A percentile compares a stretch with the other conserved stretches of the same genome.
Conservation (phyloP, 139 green algal species). For the Chlorella sp. region DNA sequence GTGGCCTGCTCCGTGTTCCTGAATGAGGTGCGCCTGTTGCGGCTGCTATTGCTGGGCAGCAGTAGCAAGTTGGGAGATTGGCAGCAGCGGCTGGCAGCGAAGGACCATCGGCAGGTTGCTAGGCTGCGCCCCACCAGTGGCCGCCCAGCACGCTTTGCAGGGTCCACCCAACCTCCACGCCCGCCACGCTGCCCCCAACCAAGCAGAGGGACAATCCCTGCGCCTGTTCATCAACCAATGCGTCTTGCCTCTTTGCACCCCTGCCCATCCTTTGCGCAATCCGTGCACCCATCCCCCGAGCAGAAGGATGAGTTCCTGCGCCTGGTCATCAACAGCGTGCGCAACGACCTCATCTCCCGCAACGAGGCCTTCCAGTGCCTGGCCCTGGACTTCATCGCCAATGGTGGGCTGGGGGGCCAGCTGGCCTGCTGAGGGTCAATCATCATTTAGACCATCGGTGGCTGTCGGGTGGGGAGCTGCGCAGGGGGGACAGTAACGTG, state of each 20-base stretch:
- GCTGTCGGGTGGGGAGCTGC: too few relatives aligned
- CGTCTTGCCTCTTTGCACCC: too few relatives aligned
- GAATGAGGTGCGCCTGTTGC: conserved; percentile 76
- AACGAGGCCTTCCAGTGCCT: conserved; percentile 98
- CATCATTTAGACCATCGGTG: too few relatives aligned
- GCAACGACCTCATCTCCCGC: conserved; percentile 90
- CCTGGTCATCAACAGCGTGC: conserved; percentile 96
- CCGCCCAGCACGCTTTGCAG: neutral
- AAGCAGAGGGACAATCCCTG: too few relatives aligned
- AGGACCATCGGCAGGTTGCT: neutral
- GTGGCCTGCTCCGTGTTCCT: conserved; percentile 90
- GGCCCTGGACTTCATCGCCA: conserved; percentile 89
- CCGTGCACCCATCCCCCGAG: neutral
- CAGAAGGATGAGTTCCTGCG: conserved; percentile 97
- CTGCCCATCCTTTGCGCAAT: neutral
- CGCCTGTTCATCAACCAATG: too few relatives aligned
- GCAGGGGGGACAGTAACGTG: too few relatives aligned
- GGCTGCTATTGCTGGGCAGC: neutral
- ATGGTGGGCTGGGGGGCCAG: conserved; percentile 59
- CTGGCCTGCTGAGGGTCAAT: neutral
- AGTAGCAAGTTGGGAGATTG: too few relatives aligned
- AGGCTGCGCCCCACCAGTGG: too few relatives aligned
- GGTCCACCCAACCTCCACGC: neutral
- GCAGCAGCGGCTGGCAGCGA: neutral
- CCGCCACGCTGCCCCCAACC: too few relatives aligned